Base-by-base conservation (phyloP, 73 alveolate genomes). In the Paramecium sexaurelia region DNA sequence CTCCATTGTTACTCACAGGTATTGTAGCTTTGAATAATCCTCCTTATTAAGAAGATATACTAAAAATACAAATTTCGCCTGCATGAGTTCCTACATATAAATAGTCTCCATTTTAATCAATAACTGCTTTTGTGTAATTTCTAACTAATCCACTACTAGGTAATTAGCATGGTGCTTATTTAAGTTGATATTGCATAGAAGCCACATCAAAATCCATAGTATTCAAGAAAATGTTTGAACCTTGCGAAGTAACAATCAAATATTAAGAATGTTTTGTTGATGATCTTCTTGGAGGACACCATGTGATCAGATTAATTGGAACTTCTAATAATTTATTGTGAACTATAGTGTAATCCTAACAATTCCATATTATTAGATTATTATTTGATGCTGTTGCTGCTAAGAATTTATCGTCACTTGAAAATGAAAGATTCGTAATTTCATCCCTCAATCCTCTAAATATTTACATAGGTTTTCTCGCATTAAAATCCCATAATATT, bases 141-240 rank as follows among this genome's bases (percentile, higher is more conserved):
- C 99, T 87, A 11, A 92, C 88, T 55, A 97, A 92, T 11, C 99
- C 99, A 57, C 98, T 94, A 56, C 95, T 91, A 22, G 99, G 99
- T 27, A 95, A 94, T 82, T 93, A 88, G 32, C 96, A 94, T 51
- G 87, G 91, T 6, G 95, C 92, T 73, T 89, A 75, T 69, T 88
- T 95, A 6, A 95, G 84, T 85, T 56, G 83, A 87, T 95, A 95
- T 82, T 95, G 93, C 98, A 95, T 95, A 17, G 98, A 95, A 9
- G 96, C 97, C 0, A 95, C 93, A 87, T 95, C 97, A 55, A 94
- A 95, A 75, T 94, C 97, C 35, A 95, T 95, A 8, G 96, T 73
- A 73, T 94, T 95, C 22, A 95, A 94, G 40, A 94, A 85, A 17
- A 95, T 94, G 36, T 93, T 87, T 27, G 95, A 84, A 7, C 95